These are phyloP conservation scores for Fraxinus paxiana DNA, from an alignment of 305 asterid species.

Conservation along the genomic window DNA sequence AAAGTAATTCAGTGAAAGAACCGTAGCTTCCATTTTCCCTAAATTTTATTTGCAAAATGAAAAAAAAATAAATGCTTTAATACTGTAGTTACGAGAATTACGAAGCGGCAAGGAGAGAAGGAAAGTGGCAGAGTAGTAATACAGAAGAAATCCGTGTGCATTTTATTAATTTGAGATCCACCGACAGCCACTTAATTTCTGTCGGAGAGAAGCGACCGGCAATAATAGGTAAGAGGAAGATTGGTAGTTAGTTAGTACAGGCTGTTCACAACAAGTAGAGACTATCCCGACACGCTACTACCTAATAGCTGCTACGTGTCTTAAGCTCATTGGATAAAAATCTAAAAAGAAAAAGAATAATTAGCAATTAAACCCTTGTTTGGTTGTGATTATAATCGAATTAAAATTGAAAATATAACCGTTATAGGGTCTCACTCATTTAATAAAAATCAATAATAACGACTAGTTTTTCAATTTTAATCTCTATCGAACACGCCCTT, in stretches of 20 bases:
- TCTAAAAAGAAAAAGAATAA: neutral
- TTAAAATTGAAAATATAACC: too few species aligned
- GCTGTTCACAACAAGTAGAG: neutral
- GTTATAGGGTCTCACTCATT: too few species aligned
- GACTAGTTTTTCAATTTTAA: too few species aligned
- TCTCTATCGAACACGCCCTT: too few species aligned
- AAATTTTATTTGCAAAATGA: too few species aligned
- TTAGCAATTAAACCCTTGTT: neutral
- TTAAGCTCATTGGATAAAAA: neutral
- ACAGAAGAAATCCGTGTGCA: neutral
- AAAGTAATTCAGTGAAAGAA: too few species aligned
- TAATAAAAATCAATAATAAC: too few species aligned
- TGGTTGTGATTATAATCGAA: too few species aligned
- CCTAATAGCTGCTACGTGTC: neutral
- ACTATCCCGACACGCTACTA: neutral
- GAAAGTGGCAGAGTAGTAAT: neutral
- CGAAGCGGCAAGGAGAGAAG: neutral
- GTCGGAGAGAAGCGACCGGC: neutral
- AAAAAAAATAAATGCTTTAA: neutral
- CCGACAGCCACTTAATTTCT: conserved; percentile 21
- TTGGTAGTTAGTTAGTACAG: neutral
- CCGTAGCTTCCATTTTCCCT: too few species aligned
- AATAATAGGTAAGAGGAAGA: neutral
- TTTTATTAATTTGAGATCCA: conserved; percentile 6
- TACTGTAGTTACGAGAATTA: neutral